These are phyloP conservation scores for Hamigera avellanea DNA, from an alignment of 495 filamentous ascomycete species.

Conservation along the genomic window DNA sequence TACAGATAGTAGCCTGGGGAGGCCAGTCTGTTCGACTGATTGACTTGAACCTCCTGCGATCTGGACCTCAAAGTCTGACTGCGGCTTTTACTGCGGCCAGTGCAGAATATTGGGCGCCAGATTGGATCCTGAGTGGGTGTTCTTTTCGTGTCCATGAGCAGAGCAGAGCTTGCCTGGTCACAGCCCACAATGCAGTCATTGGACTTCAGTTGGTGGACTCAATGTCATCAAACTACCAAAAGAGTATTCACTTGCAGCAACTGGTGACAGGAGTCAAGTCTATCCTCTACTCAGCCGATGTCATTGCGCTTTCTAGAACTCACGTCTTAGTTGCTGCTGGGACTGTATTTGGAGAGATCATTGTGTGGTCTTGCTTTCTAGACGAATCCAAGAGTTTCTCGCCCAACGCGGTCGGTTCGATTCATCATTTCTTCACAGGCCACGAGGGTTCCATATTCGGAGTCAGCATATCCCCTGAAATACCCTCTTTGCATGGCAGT, in stretches of 20 bases:
- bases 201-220: slow-evolving; percentile 21
- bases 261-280: slow-evolving; percentile 63
- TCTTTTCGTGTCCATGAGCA: slow-evolving; percentile 11
- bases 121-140: slow-evolving; percentile 79
- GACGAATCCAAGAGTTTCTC: slow-evolving; percentile 2
- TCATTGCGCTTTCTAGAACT: slow-evolving; percentile 43
- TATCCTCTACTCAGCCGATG: slow-evolving; percentile 77
- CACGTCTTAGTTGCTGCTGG: slow-evolving; percentile 69
- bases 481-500: slow-evolving; percentile 25
- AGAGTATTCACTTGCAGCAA: slow-evolving; percentile 20
- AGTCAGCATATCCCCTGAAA: slow-evolving; percentile 58
- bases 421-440: slow-evolving; percentile 67
- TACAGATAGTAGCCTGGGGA: slow-evolving; percentile 58
- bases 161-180: slow-evolving; percentile 41
- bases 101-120: slow-evolving; percentile 38
- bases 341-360: slow-evolving; percentile 86
- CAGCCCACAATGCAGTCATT: slow-evolving; percentile 73
- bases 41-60: slow-evolving; percentile 17
- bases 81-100: slow-evolving; percentile 12
- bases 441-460: slow-evolving; percentile 94
- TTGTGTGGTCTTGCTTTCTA: slow-evolving; percentile 69
- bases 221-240: slow-evolving; percentile 8
- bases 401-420: slow-evolving; percentile 15
- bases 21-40: slow-evolving; percentile 59
- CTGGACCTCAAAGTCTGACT: slow-evolving; percentile 6